These are phyloP conservation scores for Solanum sitiens DNA, from an alignment of 257 asterid genomes.

Conservation along the genomic window DNA sequence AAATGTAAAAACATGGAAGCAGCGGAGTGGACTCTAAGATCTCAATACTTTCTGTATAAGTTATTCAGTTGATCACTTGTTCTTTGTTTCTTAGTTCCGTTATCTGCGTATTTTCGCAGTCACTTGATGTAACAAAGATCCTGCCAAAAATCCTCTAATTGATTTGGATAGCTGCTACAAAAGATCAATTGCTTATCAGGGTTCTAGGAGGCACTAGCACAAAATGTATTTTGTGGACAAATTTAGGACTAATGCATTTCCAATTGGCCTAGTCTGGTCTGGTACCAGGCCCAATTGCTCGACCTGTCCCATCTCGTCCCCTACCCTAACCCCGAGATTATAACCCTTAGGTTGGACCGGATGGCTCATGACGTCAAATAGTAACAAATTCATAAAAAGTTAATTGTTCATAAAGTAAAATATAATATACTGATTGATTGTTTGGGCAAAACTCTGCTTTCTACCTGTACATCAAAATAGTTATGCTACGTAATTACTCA, in stretches of 20 bases:
- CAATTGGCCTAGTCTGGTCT: background rate
- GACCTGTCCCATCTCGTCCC: background rate
- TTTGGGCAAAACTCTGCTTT: background rate
- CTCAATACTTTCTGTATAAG: background rate
- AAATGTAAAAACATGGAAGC: background rate
- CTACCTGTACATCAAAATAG: background rate
- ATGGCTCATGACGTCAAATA: background rate
- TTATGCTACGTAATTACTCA: background rate
- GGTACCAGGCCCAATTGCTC: too few species aligned
- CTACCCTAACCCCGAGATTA: background rate
- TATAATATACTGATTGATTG: too few species aligned
- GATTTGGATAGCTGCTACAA: background rate
- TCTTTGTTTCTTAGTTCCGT: too few species aligned
- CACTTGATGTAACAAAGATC: background rate
- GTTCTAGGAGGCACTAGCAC: background rate
- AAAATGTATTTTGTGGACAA: background rate
- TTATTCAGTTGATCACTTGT: background rate
- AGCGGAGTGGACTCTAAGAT: background rate
- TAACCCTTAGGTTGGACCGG: conserved; percentile 1
- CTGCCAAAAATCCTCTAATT: background rate
- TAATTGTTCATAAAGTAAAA: too few species aligned
- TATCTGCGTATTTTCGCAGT: background rate
- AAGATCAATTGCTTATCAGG: too few species aligned
- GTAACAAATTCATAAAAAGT: background rate
- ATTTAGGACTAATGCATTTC: background rate